Evolutionary conservation across 2,329 filamentous ascomycete genomes (phyloP).

Genomic region (Nigrospora oryzae): DNA sequence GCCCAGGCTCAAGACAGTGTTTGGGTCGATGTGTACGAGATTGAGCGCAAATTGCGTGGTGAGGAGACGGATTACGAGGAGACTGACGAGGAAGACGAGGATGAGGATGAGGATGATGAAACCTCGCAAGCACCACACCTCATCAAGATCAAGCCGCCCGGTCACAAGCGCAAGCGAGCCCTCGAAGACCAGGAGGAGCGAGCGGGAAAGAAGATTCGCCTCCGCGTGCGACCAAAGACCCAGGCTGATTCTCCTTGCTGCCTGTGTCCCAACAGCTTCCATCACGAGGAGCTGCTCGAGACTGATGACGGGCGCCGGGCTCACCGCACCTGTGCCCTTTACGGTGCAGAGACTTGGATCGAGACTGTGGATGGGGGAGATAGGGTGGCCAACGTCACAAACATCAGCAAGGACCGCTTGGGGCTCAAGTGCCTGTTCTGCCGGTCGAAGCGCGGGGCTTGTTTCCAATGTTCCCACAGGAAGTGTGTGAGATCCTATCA

Average conservation of each 20-base stretch:
- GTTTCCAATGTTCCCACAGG: conserved; percentile 92
- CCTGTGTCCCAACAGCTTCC: conserved; percentile 84
- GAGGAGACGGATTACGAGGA: conserved; percentile 82
- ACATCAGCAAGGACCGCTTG: conserved; percentile 77
- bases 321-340: conserved; percentile 81
- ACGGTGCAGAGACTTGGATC: conserved; percentile 87
- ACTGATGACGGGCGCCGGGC: conserved; percentile 84
- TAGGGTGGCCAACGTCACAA: conserved; percentile 67
- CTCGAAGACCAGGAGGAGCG: conserved; percentile 33
- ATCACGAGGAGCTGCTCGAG: conserved; percentile 70
- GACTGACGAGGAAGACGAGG: conserved; percentile 64
- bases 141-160: conserved; percentile 51
- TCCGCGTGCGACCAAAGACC: conserved; percentile 64
- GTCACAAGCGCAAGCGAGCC: conserved; percentile 61
- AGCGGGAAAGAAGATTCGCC: conserved; percentile 68
- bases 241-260: conserved; percentile 74
- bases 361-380: conserved; percentile 64
- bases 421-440: conserved; percentile 94
- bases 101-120: conserved; percentile 56
- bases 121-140: conserved; percentile 46
- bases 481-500: conserved; percentile 93
- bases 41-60: conserved; percentile 86
- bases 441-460: conserved; percentile 87
- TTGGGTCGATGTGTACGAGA: conserved; percentile 94
- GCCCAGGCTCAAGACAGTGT: conserved; percentile 93